phyloP scores from a whole-genome alignment of 345 rosid genomes.

The Gossypium rotundifolium region DNA sequence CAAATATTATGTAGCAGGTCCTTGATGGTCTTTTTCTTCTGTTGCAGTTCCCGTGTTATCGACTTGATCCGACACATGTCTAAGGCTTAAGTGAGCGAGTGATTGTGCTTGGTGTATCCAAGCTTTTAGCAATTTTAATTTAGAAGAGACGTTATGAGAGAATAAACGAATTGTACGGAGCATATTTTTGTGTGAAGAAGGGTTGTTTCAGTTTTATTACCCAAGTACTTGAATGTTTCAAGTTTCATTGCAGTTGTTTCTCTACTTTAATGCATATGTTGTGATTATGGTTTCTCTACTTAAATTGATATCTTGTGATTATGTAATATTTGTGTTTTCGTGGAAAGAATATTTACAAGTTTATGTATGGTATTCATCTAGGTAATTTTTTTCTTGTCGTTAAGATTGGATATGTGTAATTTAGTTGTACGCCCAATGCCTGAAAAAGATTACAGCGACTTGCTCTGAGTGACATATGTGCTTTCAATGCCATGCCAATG shows the following conservation, averaged over 20 bases:
- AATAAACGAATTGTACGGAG: not conserved
- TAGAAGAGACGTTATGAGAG: not conserved
- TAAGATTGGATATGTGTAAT: too few relatives aligned
- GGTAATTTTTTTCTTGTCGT: too few relatives aligned
- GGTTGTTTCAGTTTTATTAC: not conserved
- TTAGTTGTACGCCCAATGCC: too few relatives aligned
- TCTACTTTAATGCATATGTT: not conserved
- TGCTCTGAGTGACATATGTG: too few relatives aligned
- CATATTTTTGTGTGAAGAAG: not conserved
- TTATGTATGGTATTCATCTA: too few relatives aligned
- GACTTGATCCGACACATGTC: constrained; percentile 56
- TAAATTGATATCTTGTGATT: too few relatives aligned
- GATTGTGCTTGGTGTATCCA: not conserved
- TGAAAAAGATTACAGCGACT: too few relatives aligned
- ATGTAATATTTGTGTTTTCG: too few relatives aligned
- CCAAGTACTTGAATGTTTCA: not conserved
- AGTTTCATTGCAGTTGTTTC: not conserved
- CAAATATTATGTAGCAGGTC: not conserved
- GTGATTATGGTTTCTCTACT: not conserved
- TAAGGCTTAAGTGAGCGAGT: not conserved
- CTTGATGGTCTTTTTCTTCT: not conserved
- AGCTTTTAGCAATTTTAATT: not conserved
- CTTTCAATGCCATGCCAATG: too few relatives aligned
- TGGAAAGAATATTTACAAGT: too few relatives aligned
- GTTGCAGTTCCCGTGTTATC: constrained; percentile 42